These are phyloP conservation scores for Xerocomellus dryophilus DNA, from an alignment of 768 basidiomycete species.

Conservation along the genomic window DNA sequence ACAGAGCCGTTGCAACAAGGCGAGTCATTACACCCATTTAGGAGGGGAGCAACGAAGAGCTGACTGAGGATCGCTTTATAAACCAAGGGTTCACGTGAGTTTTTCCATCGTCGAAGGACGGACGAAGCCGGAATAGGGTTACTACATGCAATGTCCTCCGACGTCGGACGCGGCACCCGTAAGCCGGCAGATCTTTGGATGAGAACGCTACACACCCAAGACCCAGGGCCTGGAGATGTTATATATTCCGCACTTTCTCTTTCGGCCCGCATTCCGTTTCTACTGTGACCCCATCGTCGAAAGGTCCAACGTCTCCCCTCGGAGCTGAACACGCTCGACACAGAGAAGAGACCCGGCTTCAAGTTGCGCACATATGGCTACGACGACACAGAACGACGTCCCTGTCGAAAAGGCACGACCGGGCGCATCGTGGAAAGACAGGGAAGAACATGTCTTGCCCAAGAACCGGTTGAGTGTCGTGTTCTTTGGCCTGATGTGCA, in stretches of 20 bases:
- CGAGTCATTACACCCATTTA: too few relatives aligned
- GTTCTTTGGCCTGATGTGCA: slow-evolving; percentile 31
- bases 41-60: too few relatives aligned
- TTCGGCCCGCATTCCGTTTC: background rate
- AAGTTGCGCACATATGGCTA: slow-evolving; percentile 5
- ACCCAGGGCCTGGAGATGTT: background rate
- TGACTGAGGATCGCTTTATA: slow-evolving; percentile 5
- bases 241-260: background rate
- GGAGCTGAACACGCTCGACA: background rate
- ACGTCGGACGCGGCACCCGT: background rate
- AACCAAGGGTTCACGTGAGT: background rate
- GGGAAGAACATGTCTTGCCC: slow-evolving; percentile 56
- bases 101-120: background rate
- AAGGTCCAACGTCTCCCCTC: background rate
- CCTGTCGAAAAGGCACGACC: slow-evolving; percentile 31
- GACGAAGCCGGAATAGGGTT: background rate
- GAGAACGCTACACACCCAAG: background rate
- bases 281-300: background rate
- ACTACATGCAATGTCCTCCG: background rate
- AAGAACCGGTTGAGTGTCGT: slow-evolving; percentile 25
- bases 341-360: background rate
- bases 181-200: background rate
- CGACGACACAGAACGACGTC: background rate
- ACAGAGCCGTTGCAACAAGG: too few relatives aligned
- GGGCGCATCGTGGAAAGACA: slow-evolving; percentile 53